Base-by-base conservation (phyloP, 2,329 filamentous ascomycete species). In the Aspergillus amoenus region DNA sequence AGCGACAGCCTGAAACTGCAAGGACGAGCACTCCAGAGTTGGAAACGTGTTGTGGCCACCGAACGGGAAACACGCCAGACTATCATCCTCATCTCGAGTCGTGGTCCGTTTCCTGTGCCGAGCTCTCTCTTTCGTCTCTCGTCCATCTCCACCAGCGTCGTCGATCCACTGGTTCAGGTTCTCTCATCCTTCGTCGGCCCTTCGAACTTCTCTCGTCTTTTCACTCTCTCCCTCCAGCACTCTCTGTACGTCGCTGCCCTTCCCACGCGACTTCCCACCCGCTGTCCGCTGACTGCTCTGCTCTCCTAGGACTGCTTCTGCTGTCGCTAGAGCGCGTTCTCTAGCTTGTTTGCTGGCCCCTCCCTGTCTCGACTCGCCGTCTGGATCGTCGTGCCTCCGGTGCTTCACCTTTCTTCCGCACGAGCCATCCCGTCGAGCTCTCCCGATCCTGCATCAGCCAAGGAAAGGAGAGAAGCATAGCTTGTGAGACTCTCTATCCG, bases 121-220 rank as follows among this genome's bases (percentile, higher is more conserved):
- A 56, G 57, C 49, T 57, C 27, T 55, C 49, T 34, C 43, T 43
- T 22, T 27, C 39, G 41, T 43, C 37, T 34, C 9, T 34, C 51
- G 27, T 30, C 34, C 54, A 59, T 58, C 59, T 63, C 61, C 56
- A 58, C 58, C 42, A 41, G 44, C 52, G 56, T 59, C 59, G 57
- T 60, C 59, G 62, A 64, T 64, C 62, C 58, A 64, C 62, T 60
- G 54, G 44, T 51, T 59, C 56, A 44, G 46, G 47, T 34, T 48
- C 51, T 52, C 57, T 53, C 40, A 54, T 15, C 48, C 45, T 32
- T 52, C 56, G 54, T 56, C 50, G 34, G 49, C 13, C 48, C 45
- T 32, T 52, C 56, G 54, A 49, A 9, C 41, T 46, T 47, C 44
- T 32, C 27, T 30, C 27, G 43, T 27, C 34, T 43, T 43, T 49